Base-by-base conservation (phyloP, 106 monocot species). In the Phalaenopsis equestris region DNA sequence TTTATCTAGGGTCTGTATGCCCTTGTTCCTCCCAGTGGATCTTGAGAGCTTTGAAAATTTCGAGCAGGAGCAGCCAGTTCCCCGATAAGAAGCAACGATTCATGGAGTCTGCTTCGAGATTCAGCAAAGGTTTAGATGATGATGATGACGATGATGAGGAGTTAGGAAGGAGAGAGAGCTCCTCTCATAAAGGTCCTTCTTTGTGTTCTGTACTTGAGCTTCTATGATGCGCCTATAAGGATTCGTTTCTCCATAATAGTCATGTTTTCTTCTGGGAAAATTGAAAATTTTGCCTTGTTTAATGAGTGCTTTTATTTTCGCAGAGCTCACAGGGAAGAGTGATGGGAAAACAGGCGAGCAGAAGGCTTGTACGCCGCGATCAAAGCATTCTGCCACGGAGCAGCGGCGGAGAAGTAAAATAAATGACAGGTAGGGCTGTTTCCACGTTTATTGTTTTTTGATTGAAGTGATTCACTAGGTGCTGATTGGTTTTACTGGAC, bases 381-480 rank as follows among this genome's bases (percentile, higher is more conserved):
- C 93, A 55, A 93, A 93, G 82, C 93, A 93, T 73, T 93, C 91
- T 3, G 93, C 91, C 8, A 93, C 93, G 0, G 93, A 93, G 83
- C 93, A 93, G 85, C 84, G 93, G 38, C 56, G 93, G 42, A 87
- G 93, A 78, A 93, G 93, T 86, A 91, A 91, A 72, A 93, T 93
- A 72, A 93, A 93, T 86, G 89, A 93, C 61, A 88, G 93, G 93
- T 80, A 73, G 16, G 36, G 14, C 38, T 43, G 65, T 9, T 36
- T 55, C 47, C 30, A 42, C 36, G 48, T 19, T 42, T 24, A 23
- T 48, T 8, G 1, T 48, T 76, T 76, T 36, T 42, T 61, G n/a
- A 21, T 61, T 21, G 3, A 61, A 61, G 21, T 61, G 19, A 61
- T 57, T 57, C 12, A 12, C 1, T 57, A 57, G 21, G 4, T 61